phyloP scores from a whole-genome alignment of 768 basidiomycete species.

The Mycena galericulata region DNA sequence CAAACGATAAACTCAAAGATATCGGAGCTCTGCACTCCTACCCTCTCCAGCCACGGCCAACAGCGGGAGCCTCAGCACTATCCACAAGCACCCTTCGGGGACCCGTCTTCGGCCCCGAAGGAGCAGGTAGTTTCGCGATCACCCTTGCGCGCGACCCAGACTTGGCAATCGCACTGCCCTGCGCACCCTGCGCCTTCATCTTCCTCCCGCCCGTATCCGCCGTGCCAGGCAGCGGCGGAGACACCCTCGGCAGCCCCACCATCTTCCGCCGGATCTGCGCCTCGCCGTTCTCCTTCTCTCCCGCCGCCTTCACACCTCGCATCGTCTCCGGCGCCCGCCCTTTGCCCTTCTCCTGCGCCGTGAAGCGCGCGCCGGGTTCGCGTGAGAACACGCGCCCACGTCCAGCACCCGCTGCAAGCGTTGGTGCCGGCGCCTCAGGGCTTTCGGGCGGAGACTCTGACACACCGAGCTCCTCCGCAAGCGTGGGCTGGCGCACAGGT shows the following conservation, averaged over 20 bases:
- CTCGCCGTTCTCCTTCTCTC: constrained; percentile 35
- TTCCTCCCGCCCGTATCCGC: constrained; percentile 42
- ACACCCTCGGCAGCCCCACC: constrained; percentile 17
- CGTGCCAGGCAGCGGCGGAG: background rate
- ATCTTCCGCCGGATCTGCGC: constrained; percentile 16
- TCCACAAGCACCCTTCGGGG: constrained; percentile 76
- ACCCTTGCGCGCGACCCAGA: constrained; percentile 38
- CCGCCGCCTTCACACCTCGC: background rate
- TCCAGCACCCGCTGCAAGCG: constrained; percentile 20
- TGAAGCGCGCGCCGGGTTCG: constrained; percentile 44
- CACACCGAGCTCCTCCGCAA: constrained; percentile 61
- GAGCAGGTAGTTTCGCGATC: constrained; percentile 46
- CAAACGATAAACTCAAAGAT: background rate
- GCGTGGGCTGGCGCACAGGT: constrained; percentile 45
- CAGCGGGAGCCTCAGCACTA: constrained; percentile 70
- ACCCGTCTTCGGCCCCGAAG: constrained; percentile 47
- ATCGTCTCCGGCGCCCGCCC: constrained; percentile 38
- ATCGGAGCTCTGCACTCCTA: constrained; percentile 34
- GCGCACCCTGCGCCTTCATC: constrained; percentile 40
- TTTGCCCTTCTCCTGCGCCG: constrained; percentile 57
- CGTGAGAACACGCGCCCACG: constrained; percentile 45
- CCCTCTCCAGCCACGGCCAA: constrained; percentile 62
- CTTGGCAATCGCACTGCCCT: background rate
- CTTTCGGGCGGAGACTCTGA: constrained; percentile 58
- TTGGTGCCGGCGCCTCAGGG: constrained; percentile 52